Evolutionary conservation across 495 filamentous ascomycete genomes (phyloP).

Genomic region (Daldinia caldariorum): DNA sequence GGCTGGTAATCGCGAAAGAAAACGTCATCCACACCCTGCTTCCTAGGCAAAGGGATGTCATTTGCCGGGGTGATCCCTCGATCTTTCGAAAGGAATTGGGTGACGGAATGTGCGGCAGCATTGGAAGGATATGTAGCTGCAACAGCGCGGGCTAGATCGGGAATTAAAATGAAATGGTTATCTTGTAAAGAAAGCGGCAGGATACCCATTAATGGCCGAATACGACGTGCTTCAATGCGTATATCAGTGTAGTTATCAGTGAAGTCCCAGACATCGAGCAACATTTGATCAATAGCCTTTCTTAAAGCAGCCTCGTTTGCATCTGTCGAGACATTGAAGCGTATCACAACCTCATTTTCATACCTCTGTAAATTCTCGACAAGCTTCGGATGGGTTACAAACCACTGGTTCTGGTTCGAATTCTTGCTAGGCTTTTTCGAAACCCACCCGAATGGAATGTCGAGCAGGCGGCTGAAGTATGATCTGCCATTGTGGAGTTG

Average conservation of each 20-base stretch:
- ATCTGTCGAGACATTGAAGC: conserved; percentile 79
- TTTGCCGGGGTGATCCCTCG: conserved; percentile 35
- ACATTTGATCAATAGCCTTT: conserved; percentile 76
- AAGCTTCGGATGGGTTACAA: conserved; percentile 49
- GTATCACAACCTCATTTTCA: conserved; percentile 82
- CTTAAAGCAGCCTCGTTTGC: conserved; percentile 78
- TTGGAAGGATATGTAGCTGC: conserved; percentile 76
- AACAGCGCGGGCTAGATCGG: conserved; percentile 80
- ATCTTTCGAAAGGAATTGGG: conserved; percentile 38
- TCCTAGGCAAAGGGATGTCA: conserved; percentile 33
- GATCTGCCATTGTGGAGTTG: conserved; percentile 21
- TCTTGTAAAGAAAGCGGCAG: conserved; percentile 79
- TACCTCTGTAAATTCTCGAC: conserved; percentile 60
- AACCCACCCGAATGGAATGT: conserved; percentile 28
- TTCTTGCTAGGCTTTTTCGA: conserved; percentile 33
- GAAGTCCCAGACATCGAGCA: conserved; percentile 91
- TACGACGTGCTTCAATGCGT: conserved; percentile 77
- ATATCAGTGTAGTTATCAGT: conserved; percentile 88
- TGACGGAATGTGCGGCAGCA: conserved; percentile 34
- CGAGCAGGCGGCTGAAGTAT: conserved; percentile 42
- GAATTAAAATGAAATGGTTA: conserved; percentile 78
- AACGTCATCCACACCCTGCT: conserved; percentile 64
- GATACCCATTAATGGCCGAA: conserved; percentile 82
- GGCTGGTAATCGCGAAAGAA: conserved; percentile 93
- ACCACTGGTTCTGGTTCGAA: conserved; percentile 36